Evolutionary conservation across 2,329 filamentous ascomycete species (phyloP).

Genomic region (Aschersonia sp.): DNA sequence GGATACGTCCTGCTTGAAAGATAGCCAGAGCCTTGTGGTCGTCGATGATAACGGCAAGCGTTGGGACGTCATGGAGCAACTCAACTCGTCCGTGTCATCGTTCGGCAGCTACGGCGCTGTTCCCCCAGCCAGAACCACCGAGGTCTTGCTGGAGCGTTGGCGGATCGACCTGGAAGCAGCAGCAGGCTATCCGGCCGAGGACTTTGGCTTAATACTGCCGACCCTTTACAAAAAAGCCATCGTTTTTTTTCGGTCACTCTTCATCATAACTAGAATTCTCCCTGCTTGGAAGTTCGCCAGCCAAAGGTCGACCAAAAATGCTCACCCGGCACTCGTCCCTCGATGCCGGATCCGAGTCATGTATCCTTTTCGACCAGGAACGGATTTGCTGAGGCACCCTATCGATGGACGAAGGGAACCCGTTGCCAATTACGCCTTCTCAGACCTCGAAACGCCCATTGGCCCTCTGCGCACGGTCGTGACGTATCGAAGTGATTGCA

Average conservation of each 20-base stretch:
- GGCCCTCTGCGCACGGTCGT: conserved; percentile 73
- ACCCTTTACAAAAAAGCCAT: conserved; percentile 97
- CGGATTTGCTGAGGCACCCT: conserved; percentile 46
- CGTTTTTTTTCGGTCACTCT: conserved; percentile 82
- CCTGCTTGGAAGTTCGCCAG: conserved; percentile 76
- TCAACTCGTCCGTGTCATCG: conserved; percentile 46
- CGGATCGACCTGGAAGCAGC: conserved; percentile 57
- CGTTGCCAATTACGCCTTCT: conserved; percentile 66
- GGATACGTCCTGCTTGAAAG: conserved; percentile 63
- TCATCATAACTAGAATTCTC: conserved; percentile 65
- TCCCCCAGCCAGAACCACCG: conserved; percentile 36
- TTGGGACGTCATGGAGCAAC: conserved; percentile 79
- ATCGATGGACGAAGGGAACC: conserved; percentile 22
- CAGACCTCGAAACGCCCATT: conserved; percentile 72
- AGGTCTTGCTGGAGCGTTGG: conserved; percentile 87
- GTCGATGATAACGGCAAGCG: conserved; percentile 81
- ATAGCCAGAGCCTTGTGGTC: conserved; percentile 76
- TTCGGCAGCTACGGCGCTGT: conserved; percentile 30
- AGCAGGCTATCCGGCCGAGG: conserved; percentile 34
- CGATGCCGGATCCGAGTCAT: conserved; percentile 66
- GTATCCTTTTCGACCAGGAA: conserved; percentile 35
- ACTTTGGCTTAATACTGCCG: conserved; percentile 54
- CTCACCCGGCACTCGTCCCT: conserved; percentile 53
- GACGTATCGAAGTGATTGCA: conserved; percentile 75
- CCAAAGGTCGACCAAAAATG: conserved; percentile 57